A percentile compares a stretch with the other conserved stretches of the same genome.
These are phyloP conservation scores for Daldinia childiae DNA, from an alignment of 495 filamentous ascomycete genomes.

Conservation along the genomic window DNA sequence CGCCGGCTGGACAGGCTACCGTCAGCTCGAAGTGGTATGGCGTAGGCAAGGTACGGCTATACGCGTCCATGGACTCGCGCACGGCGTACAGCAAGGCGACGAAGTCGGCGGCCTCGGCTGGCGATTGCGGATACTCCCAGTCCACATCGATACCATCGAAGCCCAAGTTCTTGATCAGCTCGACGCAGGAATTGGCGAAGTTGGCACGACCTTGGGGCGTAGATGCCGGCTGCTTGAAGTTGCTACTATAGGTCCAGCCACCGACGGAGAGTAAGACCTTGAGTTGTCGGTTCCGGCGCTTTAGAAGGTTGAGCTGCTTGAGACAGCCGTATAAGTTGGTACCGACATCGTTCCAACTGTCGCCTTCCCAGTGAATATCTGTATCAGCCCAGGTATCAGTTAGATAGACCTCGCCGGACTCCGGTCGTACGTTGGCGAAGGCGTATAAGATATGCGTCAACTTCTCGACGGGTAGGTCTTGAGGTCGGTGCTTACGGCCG, in stretches of 20 bases:
- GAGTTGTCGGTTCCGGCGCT: slow-evolving; percentile 85
- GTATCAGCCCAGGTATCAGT: slow-evolving; percentile 88
- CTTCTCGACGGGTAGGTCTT: slow-evolving; percentile 85
- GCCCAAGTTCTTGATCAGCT: slow-evolving; percentile 71
- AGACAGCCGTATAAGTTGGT: slow-evolving; percentile 89
- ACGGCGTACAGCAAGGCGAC: slow-evolving; percentile 76
- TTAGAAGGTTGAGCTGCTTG: slow-evolving; percentile 93
- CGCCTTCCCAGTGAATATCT: slow-evolving; percentile 87
- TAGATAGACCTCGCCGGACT: slow-evolving; percentile 72
- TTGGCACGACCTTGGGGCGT: slow-evolving; percentile 66
- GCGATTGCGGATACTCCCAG: slow-evolving; percentile 64
- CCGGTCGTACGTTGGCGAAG: slow-evolving; percentile 69
- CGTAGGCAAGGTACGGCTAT: slow-evolving; percentile 57
- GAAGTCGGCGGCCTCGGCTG: slow-evolving; percentile 73
- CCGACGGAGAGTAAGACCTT: slow-evolving; percentile 94
- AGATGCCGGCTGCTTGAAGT: slow-evolving; percentile 80
- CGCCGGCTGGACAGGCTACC: slow-evolving; percentile 73
- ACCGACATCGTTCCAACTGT: slow-evolving; percentile 75
- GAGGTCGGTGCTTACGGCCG: slow-evolving; percentile 83
- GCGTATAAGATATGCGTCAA: slow-evolving; percentile 87
- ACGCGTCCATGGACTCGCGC: slow-evolving; percentile 69
- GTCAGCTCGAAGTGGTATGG: slow-evolving; percentile 80
- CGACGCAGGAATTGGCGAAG: slow-evolving; percentile 75
- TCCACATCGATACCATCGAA: slow-evolving; percentile 71
- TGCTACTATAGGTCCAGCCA: slow-evolving; percentile 93